Percentiles rank a stretch among this genome's conserved stretches.
phyloP scores from a whole-genome alignment of 73 alveolate species.

The Uronychia binucleata region DNA sequence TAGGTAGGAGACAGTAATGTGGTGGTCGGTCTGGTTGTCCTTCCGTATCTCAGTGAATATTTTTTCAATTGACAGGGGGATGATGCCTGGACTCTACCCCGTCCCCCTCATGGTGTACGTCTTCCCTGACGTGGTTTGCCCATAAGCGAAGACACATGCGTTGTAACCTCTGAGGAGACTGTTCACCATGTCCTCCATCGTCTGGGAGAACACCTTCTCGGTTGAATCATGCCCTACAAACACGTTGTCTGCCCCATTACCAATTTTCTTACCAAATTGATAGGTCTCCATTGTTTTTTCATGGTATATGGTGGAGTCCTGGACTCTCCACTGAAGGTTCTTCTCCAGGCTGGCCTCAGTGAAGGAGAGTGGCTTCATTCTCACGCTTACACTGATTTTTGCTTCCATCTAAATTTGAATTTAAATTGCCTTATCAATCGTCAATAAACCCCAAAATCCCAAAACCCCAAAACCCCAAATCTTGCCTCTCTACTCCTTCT shows the following conservation, averaged over 20 bases:
- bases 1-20: constrained; percentile 59
- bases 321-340: background rate
- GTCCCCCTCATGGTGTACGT: constrained; percentile 70
- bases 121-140: constrained; percentile 68
- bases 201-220: background rate
- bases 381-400: background rate
- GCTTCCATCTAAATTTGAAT: background rate
- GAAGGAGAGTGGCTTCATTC: background rate
- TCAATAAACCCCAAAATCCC: background rate
- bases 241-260: background rate
- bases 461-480: constrained; percentile 8
- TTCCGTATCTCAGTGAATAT: constrained; percentile 40
- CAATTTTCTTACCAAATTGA: background rate
- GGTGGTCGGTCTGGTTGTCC: constrained; percentile 43
- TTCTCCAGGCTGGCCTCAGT: too few relatives aligned
- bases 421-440: constrained; percentile 6
- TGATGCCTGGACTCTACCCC: constrained; percentile 70
- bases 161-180: constrained; percentile 35
- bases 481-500: too few relatives aligned
- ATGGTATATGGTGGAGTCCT: background rate
- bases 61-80: constrained; percentile 76
- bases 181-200: background rate
- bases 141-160: constrained; percentile 60
- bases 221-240: background rate
- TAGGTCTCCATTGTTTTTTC: background rate